Conservation (phyloP, 331 rosid species). For the Acacia concinna region DNA sequence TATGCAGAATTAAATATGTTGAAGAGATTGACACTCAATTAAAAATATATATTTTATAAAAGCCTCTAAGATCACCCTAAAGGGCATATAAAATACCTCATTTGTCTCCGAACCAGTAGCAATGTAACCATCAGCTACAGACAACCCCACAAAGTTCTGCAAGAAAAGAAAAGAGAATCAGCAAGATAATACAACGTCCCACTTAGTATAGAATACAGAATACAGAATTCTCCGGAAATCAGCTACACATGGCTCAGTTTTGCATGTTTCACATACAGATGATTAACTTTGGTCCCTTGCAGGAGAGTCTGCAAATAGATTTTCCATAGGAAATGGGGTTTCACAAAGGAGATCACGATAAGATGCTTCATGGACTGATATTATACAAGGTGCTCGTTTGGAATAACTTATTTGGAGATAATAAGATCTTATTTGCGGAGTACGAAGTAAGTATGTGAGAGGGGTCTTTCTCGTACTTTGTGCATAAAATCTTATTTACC, state of each 20-base stretch:
- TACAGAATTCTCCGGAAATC: background rate
- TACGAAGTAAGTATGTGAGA: too few species aligned
- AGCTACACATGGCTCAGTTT: background rate
- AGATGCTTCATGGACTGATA: constrained; percentile 3
- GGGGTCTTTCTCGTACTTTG: too few species aligned
- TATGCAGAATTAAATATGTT: background rate
- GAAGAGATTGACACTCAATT: background rate
- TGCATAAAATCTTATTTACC: too few species aligned
- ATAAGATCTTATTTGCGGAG: too few species aligned
- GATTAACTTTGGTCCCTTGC: too few species aligned
- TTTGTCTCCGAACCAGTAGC: constrained; percentile 99
- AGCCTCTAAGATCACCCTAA: background rate
- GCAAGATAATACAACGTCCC: constrained; percentile 9
- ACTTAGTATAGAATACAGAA: background rate
- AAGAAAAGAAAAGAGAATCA: constrained; percentile 33
- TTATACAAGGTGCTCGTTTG: too few species aligned
- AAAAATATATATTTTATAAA: background rate
- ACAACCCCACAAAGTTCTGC: constrained; percentile 97
- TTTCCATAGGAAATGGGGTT: background rate
- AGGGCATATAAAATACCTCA: constrained; percentile 59
- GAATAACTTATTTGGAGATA: too few species aligned
- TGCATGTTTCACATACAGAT: background rate
- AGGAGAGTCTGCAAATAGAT: too few species aligned
- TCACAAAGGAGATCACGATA: background rate
- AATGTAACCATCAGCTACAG: constrained; percentile 88